Evolutionary conservation across 2,329 filamentous ascomycete genomes (phyloP).

Genomic region (Cytospora schulzeri): DNA sequence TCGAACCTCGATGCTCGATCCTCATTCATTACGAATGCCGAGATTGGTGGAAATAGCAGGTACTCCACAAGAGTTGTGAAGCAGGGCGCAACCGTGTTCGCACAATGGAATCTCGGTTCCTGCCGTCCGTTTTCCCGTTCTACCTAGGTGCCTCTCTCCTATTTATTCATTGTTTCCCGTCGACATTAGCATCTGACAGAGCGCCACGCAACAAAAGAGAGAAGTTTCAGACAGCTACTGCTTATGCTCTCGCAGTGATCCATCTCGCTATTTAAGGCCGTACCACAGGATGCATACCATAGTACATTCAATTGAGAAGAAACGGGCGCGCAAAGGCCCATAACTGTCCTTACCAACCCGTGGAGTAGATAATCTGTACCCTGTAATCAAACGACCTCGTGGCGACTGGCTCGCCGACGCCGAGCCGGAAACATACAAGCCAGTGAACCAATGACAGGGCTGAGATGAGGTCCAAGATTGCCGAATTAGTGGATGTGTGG

Average conservation of each 20-base stretch:
- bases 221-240: not conserved
- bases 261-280: not conserved
- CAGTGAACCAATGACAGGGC: conserved; percentile 7
- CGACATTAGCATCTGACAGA: not conserved
- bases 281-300: not conserved
- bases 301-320: not conserved
- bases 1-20: not conserved
- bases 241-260: not conserved
- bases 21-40: conserved; percentile 20
- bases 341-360: too few relatives aligned
- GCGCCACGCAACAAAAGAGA: not conserved
- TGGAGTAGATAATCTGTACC: not conserved
- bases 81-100: conserved; percentile 5
- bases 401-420: conserved; percentile 8
- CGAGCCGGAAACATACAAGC: not conserved
- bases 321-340: too few relatives aligned
- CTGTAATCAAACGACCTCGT: conserved; percentile 10
- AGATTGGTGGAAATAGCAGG: conserved; percentile 17
- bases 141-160: not conserved
- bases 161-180: not conserved
- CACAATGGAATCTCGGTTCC: conserved; percentile 16
- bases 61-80: conserved; percentile 12
- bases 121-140: not conserved
- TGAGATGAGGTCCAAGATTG: conserved; percentile 15
- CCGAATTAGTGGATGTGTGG: conserved; percentile 15